Evolutionary conservation across 768 basidiomycete genomes (phyloP), one percentile per base, ranked within the genome.

Genomic region (Aureoboletus auriporus): DNA sequence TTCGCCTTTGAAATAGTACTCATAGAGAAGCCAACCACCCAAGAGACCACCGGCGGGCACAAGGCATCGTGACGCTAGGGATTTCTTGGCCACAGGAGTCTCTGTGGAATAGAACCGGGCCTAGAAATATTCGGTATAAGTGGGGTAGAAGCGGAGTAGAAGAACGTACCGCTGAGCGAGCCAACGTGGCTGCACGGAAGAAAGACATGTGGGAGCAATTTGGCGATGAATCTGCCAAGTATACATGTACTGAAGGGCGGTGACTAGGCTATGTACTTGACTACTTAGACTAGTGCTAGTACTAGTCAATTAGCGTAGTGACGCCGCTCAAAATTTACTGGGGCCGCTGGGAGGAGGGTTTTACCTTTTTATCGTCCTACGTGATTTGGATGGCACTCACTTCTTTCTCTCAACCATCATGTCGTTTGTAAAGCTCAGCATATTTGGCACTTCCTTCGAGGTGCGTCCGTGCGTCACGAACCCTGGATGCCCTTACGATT

Each of bases 361-460:
- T 54, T 54, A 40, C 46, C 14, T n/a, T n/a, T n/a, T n/a, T 46
- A 20, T 34, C 20, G 20, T 35, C 33, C 39, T 48, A 40, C 23
- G 36, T 49, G 55, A 51, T 51, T 60, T 49, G 44, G 49, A 50
- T 43, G 47, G 43, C 28, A 43, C 44, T 42, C 44, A 57, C 55
- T 55, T 55, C 61, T 49, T 44, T 20, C 34, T 35, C 52, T 50
- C 50, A 30, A 37, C 41, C 41, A 20, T 44, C 46, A 91, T 93
- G 90, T 93, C 90, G 46, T 96, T 96, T 59, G 93, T 97, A 63
- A 97, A 97, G 74, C 89, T 98, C 62, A 89, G 86, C 72, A 98
- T 98, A 72, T 98, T 98, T 61, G 94, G 93, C 40, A 99, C 95
- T 54, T 96, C 94, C 46, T 94, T 95, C 71, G 93, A 95, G 83